Evolutionary conservation across 2,329 filamentous ascomycete species (phyloP), one percentile per base, ranked within the genome.

Genomic region (Lasiodiplodia theobromae): DNA sequence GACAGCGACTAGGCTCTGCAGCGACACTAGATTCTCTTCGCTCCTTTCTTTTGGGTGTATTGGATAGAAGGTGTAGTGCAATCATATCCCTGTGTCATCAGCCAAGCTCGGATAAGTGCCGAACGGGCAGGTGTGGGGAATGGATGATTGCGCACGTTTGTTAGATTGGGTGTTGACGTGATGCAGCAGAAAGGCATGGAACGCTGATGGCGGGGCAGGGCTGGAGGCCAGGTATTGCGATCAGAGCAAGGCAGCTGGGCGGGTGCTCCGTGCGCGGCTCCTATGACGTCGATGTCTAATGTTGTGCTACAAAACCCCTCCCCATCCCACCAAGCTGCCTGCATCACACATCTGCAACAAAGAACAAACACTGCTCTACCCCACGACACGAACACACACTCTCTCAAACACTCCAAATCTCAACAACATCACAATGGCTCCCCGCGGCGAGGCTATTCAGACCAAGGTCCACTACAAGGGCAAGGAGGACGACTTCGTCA

Each of bases 391-490:
- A 34, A 68, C 28, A 28, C 25, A 25, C 25, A 60, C 31, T 44
- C 23, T 38, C 51, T 16, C 23, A 40, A 67, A 38, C 53, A 21
- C 31, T 38, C 51, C 47, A 38, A 38, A 64, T 40, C 47, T 25
- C 68, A 69, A 76, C 51, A 56, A 31, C 47, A 38, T 67, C 69
- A 76, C 54, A 69, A 80, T 81, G 79, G 68, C 77, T 74, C 34
- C 54, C n/a, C 77, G 77, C 68, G 79, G 76, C 72, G 78, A 92
- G 83, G 86, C 87, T 72, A 79, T 81, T 70, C 87, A 90, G 80
- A 86, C 85, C 83, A 96, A 96, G 85, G 87, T 97, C 82, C 91
- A 95, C 88, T 94, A 88, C 89, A 92, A 94, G 87, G 93, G 93
- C 82, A 80, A 82, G 71, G 82, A 83, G 65, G 89, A 92, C 69